Evolutionary conservation across 208 protist genomes (phyloP).

Genomic region (Acanthamoeba lenticulata): DNA sequence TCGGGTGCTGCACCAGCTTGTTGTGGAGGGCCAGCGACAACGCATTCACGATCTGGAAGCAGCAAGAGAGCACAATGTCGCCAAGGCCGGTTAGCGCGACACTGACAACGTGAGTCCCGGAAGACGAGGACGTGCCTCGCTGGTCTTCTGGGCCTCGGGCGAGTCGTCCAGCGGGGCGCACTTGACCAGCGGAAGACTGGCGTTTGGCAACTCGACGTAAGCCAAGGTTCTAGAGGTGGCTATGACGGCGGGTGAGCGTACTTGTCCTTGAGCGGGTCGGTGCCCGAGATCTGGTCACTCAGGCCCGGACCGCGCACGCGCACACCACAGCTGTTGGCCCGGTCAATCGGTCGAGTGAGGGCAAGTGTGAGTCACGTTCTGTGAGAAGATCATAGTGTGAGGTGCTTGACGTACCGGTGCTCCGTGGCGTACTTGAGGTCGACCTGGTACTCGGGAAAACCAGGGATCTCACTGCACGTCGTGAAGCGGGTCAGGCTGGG

Average conservation of each 20-base stretch:
- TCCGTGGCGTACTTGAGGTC: conserved; percentile 86
- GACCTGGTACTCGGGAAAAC: conserved; percentile 81
- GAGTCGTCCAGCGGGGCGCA: conserved; percentile 76
- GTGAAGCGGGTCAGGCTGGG: not conserved
- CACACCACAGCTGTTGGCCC: conserved; percentile 79
- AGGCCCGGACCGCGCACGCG: conserved; percentile 80
- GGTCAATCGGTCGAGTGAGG: not conserved
- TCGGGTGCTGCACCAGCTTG: conserved; percentile 76
- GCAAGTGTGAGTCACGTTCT: not conserved
- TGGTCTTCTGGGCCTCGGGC: conserved; percentile 70
- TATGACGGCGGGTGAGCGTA: conserved; percentile 7
- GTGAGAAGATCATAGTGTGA: not conserved
- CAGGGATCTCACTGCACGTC: conserved; percentile 69
- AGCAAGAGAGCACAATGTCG: not conserved
- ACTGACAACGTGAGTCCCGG: too few relatives aligned
- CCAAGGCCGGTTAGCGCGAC: not conserved
- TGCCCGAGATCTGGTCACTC: conserved; percentile 83
- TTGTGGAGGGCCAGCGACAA: conserved; percentile 74
- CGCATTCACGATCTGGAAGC: conserved; percentile 80
- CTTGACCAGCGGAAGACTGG: conserved; percentile 71
- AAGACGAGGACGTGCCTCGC: too few relatives aligned
- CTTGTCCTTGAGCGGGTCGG: conserved; percentile 86
- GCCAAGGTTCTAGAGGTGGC: not conserved
- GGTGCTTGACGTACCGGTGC: conserved; percentile 79
- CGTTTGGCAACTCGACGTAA: not conserved